Percentiles rank a stretch among this genome's conserved stretches.
phyloP scores from a whole-genome alignment of 495 filamentous ascomycete genomes.

The Talaromyces trachyspermus region DNA sequence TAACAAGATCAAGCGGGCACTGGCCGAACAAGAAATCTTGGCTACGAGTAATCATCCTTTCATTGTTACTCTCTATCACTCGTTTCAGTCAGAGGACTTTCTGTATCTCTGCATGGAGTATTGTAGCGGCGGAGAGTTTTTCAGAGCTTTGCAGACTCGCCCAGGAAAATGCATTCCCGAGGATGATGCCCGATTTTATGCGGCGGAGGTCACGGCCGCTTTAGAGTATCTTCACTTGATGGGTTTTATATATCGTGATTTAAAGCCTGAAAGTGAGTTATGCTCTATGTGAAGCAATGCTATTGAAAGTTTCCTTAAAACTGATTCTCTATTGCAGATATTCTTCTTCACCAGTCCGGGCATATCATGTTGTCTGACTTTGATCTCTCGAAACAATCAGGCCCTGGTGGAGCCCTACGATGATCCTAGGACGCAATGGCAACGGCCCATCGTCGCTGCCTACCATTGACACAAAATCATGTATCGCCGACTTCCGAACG shows the following conservation, averaged over 20 bases:
- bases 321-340: conserved; percentile 52
- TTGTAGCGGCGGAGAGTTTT: conserved; percentile 97
- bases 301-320: background rate
- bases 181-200: conserved; percentile 95
- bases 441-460: conserved; percentile 75
- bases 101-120: conserved; percentile 99
- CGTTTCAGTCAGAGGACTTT: conserved; percentile 98
- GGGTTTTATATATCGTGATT: conserved; percentile 97
- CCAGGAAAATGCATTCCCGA: conserved; percentile 95
- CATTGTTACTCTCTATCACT: conserved; percentile 97
- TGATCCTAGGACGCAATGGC: conserved; percentile 87
- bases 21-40: conserved; percentile 96
- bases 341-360: conserved; percentile 93
- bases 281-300: background rate
- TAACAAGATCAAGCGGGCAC: conserved; percentile 97
- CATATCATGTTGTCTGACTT: conserved; percentile 99
- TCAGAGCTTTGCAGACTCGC: conserved; percentile 85
- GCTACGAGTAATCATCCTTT: conserved; percentile 98
- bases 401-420: conserved; percentile 92
- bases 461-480: conserved; percentile 96
- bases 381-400: conserved; percentile 95
- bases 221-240: conserved; percentile 96
- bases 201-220: conserved; percentile 95
- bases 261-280: conserved; percentile 91
- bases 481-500: conserved; percentile 95